These are phyloP conservation scores for Eucalyptus cladocalyx DNA, from an alignment of 345 rosid genomes.

Conservation along the genomic window DNA sequence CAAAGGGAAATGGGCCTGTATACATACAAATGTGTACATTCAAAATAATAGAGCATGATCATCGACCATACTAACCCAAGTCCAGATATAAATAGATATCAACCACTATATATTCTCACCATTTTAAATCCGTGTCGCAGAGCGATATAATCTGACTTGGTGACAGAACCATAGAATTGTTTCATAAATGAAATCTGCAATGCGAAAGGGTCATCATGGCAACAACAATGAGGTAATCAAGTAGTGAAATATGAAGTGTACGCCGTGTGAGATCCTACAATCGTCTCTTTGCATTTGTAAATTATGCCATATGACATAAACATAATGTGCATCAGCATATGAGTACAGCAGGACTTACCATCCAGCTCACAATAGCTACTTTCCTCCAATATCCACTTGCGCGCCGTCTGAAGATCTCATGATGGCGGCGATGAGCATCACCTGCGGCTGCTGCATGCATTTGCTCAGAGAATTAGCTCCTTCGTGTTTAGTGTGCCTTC, in stretches of 20 bases:
- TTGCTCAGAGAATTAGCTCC: not conserved
- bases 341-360: conserved; percentile 24
- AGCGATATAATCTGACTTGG: conserved; percentile 65
- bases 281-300: not conserved
- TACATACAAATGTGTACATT: not conserved
- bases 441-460: not conserved
- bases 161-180: conserved; percentile 75
- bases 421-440: conserved; percentile 13
- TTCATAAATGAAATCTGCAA: conserved; percentile 74
- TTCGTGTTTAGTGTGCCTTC: not conserved
- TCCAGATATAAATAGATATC: not conserved
- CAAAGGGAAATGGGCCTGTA: conserved; percentile 32
- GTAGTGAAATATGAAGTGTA: not conserved
- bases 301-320: not conserved
- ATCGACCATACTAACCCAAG: not conserved
- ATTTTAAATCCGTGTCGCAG: conserved; percentile 65
- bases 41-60: not conserved
- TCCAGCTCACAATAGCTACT: conserved; percentile 57
- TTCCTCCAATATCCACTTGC: conserved; percentile 56
- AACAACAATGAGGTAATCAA: not conserved
- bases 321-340: not conserved
- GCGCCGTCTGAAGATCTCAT: conserved; percentile 13
- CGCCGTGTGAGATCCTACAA: not conserved
- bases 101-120: conserved; percentile 17
- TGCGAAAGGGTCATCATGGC: not conserved